Conservation (phyloP, 257 asterid genomes). For the Capsicum pubescens region DNA sequence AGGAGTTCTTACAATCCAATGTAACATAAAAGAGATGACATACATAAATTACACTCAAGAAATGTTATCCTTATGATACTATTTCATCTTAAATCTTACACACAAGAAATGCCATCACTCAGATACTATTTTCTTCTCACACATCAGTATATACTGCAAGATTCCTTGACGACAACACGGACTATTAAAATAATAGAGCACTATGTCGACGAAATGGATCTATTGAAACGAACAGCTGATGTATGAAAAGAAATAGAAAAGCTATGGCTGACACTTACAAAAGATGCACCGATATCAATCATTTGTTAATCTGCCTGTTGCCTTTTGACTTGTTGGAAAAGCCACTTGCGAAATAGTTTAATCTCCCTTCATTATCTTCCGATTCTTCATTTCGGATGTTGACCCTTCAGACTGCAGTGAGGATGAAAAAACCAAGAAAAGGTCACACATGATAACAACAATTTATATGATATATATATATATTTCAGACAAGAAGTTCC, state of each 20-base stretch:
- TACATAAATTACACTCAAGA: neutral
- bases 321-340: slow-evolving; percentile 22
- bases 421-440: slow-evolving; percentile 9
- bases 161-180: neutral
- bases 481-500: slow-evolving; percentile 22
- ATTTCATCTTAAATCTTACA: neutral
- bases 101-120: neutral
- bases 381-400: slow-evolving; percentile 9
- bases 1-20: neutral
- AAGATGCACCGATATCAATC: slow-evolving; percentile 9
- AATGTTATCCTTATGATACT: neutral
- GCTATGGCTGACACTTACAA: slow-evolving; percentile 24
- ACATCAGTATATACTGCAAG: slow-evolving; percentile 23
- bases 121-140: neutral
- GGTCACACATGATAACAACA: slow-evolving; percentile 5
- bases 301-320: slow-evolving; percentile 18
- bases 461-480: neutral
- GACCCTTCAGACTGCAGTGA: slow-evolving; percentile 28
- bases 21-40: neutral
- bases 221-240: slow-evolving; percentile 6
- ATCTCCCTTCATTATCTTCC: neutral
- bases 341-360: slow-evolving; percentile 19
- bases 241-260: neutral
- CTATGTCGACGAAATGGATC: slow-evolving; percentile 7
- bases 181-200: slow-evolving; percentile 17